Base-by-base conservation (phyloP, 192 early-diverging fungal genomes). In the Coemansia erecta region DNA sequence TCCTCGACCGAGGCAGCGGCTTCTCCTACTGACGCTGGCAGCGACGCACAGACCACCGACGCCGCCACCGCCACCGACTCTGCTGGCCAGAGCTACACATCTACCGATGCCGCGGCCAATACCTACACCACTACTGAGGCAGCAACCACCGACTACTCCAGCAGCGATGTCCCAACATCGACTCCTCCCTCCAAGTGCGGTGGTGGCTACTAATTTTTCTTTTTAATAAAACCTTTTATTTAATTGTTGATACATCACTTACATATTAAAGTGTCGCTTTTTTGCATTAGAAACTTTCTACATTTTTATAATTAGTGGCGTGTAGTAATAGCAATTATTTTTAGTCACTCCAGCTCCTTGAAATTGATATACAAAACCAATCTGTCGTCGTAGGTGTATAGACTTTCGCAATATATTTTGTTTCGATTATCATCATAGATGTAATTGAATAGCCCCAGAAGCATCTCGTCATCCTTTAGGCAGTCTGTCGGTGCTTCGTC, bases 131-230 rank as follows among this genome's bases (percentile, higher is more conserved):
- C 46, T 8, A 21, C 46, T n/a, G 18, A 47, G n/a, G 46, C 46
- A 10, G 9, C 46, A n/a, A n/a, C 13, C 17, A 10, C 46, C 4
- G 19, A 19, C 9, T 47, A 47, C 18, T 19, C 46, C 14, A 47
- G 28, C 28, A 31, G 18, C 46, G 46, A 5, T 10, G 21, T 47
- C 18, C 46, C 46, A 3, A 47, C 46, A n/a, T 47, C 46, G 46
- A 47, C 42, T 8, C 42, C 46, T 47, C 46, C 46, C 9, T 47
- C 46, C 13, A 47, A 47, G 46, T 47, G 46, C 46, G 46, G 46
- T 21, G 46, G 46, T 21, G 21, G 46, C 19, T 19, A 47, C 46
- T 47, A 47, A 47, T n/a, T 47, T 47, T 47, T 21, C 24, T 4
- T 49, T 49, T 23, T 24, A 49, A 44, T 44, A 44, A 14, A 44